Evolutionary conservation across 2,329 filamentous ascomycete genomes (phyloP), one percentile per base, ranked within the genome.

Genomic region (Colletotrichum sp.): DNA sequence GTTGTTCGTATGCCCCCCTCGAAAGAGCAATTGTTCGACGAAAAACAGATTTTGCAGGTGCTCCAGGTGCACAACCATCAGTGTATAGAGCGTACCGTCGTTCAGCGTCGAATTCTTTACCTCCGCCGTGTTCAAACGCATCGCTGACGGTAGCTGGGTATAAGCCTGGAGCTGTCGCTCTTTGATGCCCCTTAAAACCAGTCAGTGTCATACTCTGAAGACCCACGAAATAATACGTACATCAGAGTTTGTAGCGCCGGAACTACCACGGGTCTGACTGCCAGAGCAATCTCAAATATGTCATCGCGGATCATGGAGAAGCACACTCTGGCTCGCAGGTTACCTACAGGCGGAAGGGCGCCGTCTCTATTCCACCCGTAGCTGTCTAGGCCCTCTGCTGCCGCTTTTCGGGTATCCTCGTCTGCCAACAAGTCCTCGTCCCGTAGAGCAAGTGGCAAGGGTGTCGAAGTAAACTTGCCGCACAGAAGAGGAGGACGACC

Each of bases 301-400:
- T 59, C 55, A 7, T 59, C 55, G 1, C 55, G 26, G 26, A 59
- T 59, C 24, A 59, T 30, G 21, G 55, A 59, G 24, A 59, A 59
- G 24, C 55, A 59, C 7, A 59, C n/a, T 0, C 55, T 14, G 5
- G 55, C 55, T 0, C 55, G 55, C 21, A 59, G 14, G 16, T 30
- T 59, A 30, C 55, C 26, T 0, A 59, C 26, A 0, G 55, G 26
- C 7, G 21, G 21, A 30, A 28, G 24, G 0, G 13, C 0, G 24
- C 26, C 26, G 6, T 30, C 26, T 12, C 16, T 59, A 8, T 30
- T 59, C 55, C 55, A 59, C 1, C 55, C 55, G 1, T 59, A 0
- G 24, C 9, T n/a, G 2, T 59, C 55, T 0, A 59, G 24, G 7
- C 4, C 26, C 2, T 2, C 55, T 26, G 26, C 55, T 28, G 21